Conservation (phyloP, 1,139 yeast genomes). For the Diutina sp. region DNA sequence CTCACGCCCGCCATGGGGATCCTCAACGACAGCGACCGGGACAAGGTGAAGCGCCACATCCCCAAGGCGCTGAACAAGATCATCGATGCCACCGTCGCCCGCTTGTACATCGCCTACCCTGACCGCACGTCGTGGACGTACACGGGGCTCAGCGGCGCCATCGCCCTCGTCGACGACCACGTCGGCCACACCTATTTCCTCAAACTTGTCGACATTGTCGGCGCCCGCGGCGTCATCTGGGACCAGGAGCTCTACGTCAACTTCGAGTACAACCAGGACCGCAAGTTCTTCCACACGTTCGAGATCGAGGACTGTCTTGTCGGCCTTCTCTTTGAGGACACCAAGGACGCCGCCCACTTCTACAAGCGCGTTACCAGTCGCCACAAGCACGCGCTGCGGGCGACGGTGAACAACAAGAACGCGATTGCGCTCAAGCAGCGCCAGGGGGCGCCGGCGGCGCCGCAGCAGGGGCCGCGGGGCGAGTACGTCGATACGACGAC, state of each 20-base stretch:
- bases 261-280: slow-evolving; percentile 83
- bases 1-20: slow-evolving; percentile 33
- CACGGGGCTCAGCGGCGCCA: slow-evolving; percentile 84
- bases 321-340: slow-evolving; percentile 86
- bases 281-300: slow-evolving; percentile 89
- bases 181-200: slow-evolving; percentile 91
- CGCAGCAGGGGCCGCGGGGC: slow-evolving; percentile 58
- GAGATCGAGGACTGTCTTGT: slow-evolving; percentile 84
- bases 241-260: slow-evolving; percentile 89
- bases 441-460: slow-evolving; percentile 17
- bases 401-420: slow-evolving; percentile 72
- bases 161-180: slow-evolving; percentile 76
- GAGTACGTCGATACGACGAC: slow-evolving; percentile 32
- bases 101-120: slow-evolving; percentile 84
- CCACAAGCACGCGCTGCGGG: slow-evolving; percentile 75
- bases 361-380: slow-evolving; percentile 62
- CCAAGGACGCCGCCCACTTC: slow-evolving; percentile 78
- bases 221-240: slow-evolving; percentile 84
- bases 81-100: slow-evolving; percentile 81
- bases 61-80: slow-evolving; percentile 85
- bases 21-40: slow-evolving; percentile 63
- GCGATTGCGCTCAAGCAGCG: slow-evolving; percentile 67
- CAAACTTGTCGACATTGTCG: slow-evolving; percentile 74
- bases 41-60: slow-evolving; percentile 72
- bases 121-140: slow-evolving; percentile 70